These are phyloP conservation scores for Camelina hispida DNA, from an alignment of 345 rosid species.

Conservation along the genomic window DNA sequence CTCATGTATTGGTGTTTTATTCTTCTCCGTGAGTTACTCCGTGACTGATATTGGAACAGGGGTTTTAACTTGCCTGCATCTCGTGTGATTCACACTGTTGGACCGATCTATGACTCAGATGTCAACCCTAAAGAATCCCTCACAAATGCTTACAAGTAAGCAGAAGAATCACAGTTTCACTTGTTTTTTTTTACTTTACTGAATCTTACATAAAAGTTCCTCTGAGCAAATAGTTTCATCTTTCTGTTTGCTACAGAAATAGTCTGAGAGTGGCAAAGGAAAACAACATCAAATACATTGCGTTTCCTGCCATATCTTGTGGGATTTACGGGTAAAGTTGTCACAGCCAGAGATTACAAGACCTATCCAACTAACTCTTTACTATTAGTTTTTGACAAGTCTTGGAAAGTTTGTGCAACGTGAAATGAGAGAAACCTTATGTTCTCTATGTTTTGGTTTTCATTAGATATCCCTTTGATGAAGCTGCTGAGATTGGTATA, in stretches of 20 bases:
- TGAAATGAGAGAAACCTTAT: neutral
- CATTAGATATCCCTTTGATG: constrained; percentile 80
- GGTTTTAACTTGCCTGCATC: constrained; percentile 80
- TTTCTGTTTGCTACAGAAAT: constrained; percentile 57
- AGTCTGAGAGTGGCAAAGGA: constrained; percentile 72
- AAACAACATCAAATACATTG: constrained; percentile 70
- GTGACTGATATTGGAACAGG: too few relatives aligned
- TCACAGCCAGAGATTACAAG: constrained; percentile 4
- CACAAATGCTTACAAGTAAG: constrained; percentile 68
- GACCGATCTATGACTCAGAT: constrained; percentile 66
- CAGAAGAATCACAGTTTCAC: neutral
- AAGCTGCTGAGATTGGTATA: constrained; percentile 78
- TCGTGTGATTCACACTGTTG: constrained; percentile 82
- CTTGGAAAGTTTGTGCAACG: neutral
- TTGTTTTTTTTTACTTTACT: neutral
- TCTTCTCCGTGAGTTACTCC: too few relatives aligned
- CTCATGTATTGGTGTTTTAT: too few relatives aligned
- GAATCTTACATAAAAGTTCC: neutral
- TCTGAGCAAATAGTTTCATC: neutral
- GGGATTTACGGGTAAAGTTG: constrained; percentile 66
- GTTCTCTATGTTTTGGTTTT: neutral
- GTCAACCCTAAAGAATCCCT: constrained; percentile 60
- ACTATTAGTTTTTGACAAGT: neutral
- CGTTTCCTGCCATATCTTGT: constrained; percentile 89
- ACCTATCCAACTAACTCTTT: neutral